A percentile compares a stretch with the other conserved stretches of the same genome.
These are phyloP conservation scores for Triticum monococcum DNA, from an alignment of 176 grass and related monocot genomes.

Conservation along the genomic window DNA sequence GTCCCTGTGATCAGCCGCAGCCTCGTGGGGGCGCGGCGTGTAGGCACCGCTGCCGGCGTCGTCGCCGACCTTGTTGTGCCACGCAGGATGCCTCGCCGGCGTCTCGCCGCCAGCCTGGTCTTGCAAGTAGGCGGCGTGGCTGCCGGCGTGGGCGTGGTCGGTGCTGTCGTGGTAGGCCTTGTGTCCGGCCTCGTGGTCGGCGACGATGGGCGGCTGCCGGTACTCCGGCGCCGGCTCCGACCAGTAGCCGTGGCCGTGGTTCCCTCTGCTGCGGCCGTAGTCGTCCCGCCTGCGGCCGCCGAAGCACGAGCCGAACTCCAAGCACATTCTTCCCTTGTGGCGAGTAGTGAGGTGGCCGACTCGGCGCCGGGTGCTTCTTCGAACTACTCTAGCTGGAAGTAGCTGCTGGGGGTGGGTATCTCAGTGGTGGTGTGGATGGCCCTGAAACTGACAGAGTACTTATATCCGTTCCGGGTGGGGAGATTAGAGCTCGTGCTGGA, in stretches of 20 bases:
- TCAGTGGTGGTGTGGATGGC: not conserved
- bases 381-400: not conserved
- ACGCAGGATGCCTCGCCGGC: too few species aligned
- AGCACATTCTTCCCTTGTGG: too few species aligned
- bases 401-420: not conserved
- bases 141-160: not conserved
- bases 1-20: too few species aligned
- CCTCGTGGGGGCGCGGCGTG: not conserved
- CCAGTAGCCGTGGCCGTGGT: not conserved
- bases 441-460: not conserved
- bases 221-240: too few species aligned
- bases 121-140: not conserved
- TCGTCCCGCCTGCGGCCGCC: too few species aligned
- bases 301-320: too few species aligned
- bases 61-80: not conserved
- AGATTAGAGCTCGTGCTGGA: not conserved
- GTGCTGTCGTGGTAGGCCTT: not conserved
- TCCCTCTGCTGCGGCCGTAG: too few species aligned
- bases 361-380: too few species aligned
- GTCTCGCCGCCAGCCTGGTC: not conserved
- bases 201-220: too few species aligned
- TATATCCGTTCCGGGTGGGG: not conserved
- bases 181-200: not conserved
- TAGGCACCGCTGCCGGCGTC: not conserved
- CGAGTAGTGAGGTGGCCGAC: too few species aligned